Percentiles rank a stretch among this genome's conserved stretches.
Evolutionary conservation across 1,284 basidiomycete genomes (phyloP).

Genomic region (Prillingera fragicola): DNA sequence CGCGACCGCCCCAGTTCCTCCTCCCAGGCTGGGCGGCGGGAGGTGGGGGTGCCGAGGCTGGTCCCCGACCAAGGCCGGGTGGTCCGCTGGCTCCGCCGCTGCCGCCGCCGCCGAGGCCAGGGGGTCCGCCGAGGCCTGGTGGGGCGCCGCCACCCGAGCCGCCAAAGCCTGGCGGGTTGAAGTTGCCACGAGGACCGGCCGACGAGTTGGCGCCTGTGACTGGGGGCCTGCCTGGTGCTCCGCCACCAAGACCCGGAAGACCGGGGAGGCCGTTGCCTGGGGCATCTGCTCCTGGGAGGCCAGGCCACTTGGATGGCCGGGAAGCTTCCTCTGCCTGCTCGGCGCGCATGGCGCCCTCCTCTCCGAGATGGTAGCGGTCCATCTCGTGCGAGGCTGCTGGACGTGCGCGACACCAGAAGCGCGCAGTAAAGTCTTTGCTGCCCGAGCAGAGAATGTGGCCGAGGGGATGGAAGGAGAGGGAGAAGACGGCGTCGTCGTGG

Average conservation of each 20-base stretch:
- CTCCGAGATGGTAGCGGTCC: constrained; percentile 49
- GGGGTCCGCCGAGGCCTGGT: constrained; percentile 1
- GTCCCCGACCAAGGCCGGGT: constrained; percentile 4
- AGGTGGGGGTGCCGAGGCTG: too few relatives aligned
- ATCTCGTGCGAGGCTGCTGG: constrained; percentile 60
- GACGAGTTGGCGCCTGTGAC: background rate
- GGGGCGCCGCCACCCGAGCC: constrained; percentile 1
- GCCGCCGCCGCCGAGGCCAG: constrained; percentile 10
- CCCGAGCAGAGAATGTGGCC: constrained; percentile 90
- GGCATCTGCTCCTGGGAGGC: constrained; percentile 8
- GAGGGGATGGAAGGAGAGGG: constrained; percentile 88
- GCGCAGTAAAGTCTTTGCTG: constrained; percentile 93
- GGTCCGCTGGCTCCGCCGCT: constrained; percentile 3
- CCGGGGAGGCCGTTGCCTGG: constrained; percentile 3
- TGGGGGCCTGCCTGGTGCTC: background rate
- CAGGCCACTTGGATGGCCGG: constrained; percentile 10
- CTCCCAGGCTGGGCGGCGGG: too few relatives aligned
- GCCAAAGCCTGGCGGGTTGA: constrained; percentile 1
- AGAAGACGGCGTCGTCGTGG: constrained; percentile 97
- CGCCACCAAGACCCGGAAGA: constrained; percentile 9
- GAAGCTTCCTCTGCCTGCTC: constrained; percentile 49
- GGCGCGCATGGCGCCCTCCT: constrained; percentile 28
- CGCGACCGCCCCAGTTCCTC: constrained; percentile 24
- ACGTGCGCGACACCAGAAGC: constrained; percentile 88
- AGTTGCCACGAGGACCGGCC: too few relatives aligned